Evolutionary conservation across 2,329 filamentous ascomycete genomes (phyloP), one percentile per base, ranked within the genome.

Genomic region (Ophiosphaerella narmari): DNA sequence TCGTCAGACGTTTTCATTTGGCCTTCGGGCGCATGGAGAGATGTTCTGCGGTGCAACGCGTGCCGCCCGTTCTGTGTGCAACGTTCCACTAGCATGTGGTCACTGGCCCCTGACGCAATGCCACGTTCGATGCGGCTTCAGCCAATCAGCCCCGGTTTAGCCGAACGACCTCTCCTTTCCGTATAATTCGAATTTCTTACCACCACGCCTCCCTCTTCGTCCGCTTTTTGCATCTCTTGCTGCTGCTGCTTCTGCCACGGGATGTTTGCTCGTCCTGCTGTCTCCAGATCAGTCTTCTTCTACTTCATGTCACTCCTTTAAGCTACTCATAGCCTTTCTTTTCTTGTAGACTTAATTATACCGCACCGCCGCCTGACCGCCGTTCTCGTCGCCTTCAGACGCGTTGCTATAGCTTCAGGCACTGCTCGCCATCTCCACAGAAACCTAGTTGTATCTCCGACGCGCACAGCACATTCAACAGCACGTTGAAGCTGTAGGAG

Each of bases 241-340:
- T 59, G 52, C 46, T 60, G 42, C 62, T 67, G 63, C 64, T 63
- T 54, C 57, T 55, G 55, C 57, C 54, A 48, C 63, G 66, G 63
- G 62, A 72, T 71, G 69, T 57, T 66, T 54, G 57, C 54, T 62
- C 55, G 59, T 62, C 60, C 63, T 61, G 67, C 45, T 43, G 49
- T 62, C 63, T 59, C 54, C 57, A 59, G 52, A 57, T 52, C 65
- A 62, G 62, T 63, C 55, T 63, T 57, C 26, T 59, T 55, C 57
- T 54, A 63, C 63, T 58, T 60, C 51, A 73, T 73, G 70, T 72
- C 70, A 60, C 68, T 73, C 70, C 59, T 70, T 71, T 72, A 71
- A 37, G 66, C 59, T 60, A 46, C 57, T 41, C 49, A 52, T 48
- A 33, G 59, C 52, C 62, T 72, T 71, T 70, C 68, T 63, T 72